A percentile compares a stretch with the other conserved stretches of the same genome.
Conservation (phyloP, 352 stramenopile genomes). For the Globisporangium splendens region DNA sequence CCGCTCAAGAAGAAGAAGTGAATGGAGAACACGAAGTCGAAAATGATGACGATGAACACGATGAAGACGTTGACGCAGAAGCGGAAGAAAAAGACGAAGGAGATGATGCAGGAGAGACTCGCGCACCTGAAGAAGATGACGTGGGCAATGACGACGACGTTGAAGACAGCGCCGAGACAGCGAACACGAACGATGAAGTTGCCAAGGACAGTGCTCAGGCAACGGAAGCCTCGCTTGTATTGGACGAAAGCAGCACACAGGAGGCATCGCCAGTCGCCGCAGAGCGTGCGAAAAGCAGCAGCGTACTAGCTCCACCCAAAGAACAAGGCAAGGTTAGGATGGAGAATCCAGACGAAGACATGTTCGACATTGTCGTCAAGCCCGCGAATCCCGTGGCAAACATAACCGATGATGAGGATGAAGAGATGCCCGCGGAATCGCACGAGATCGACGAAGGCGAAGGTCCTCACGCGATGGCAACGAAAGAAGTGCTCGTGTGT, state of each 20-base stretch:
- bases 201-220: background rate
- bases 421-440: background rate
- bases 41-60: too few species aligned
- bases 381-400: background rate
- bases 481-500: background rate
- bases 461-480: background rate
- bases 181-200: background rate
- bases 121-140: background rate
- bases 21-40: too few species aligned
- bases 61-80: too few species aligned
- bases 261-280: background rate
- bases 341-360: background rate
- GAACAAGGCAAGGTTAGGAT: background rate
- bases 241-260: too few species aligned
- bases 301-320: background rate
- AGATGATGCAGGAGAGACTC: too few species aligned
- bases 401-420: background rate
- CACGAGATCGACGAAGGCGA: background rate
- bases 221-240: too few species aligned
- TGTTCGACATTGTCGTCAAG: background rate
- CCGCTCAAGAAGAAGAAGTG: too few species aligned
- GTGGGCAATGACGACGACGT: constrained; percentile 4
- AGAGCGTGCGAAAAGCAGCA: background rate
- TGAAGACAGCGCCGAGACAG: background rate
- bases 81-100: too few species aligned